A percentile compares a stretch with the other conserved stretches of the same genome.
Conservation (phyloP, 352 stramenopile genomes). For the Pythium guiyangense region DNA sequence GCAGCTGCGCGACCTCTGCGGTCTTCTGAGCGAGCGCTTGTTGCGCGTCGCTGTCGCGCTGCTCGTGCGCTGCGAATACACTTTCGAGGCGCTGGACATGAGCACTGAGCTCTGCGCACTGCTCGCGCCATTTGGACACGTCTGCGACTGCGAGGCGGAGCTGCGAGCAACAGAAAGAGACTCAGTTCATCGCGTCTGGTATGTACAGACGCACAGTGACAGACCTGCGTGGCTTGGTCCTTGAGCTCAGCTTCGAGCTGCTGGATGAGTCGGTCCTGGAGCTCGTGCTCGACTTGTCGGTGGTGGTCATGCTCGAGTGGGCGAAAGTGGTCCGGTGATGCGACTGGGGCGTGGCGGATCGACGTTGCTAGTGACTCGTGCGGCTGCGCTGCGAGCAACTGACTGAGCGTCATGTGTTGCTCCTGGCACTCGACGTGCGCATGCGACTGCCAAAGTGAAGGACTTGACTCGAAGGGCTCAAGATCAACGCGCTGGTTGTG, state of each 20-base stretch:
- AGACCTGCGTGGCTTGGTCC: slow-evolving; percentile 7
- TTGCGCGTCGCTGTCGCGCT: no score
- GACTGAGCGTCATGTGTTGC: no score
- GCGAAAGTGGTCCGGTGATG: no score
- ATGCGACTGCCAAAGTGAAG: neutral
- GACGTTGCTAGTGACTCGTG: no score
- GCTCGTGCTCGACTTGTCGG: no score
- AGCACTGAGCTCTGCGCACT: slow-evolving; percentile 12
- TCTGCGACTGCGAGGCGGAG: slow-evolving; percentile 11
- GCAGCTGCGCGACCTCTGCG: no score
- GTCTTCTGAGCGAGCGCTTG: no score
- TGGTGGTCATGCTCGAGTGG: no score
- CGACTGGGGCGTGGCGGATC: no score
- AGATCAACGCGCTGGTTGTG: neutral
- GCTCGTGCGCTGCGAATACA: no score
- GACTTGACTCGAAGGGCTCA: neutral
- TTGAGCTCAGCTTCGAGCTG: slow-evolving; percentile 10
- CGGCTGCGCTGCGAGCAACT: no score
- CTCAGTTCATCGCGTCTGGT: neutral
- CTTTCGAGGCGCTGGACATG: no score
- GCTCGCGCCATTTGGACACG: slow-evolving; percentile 17
- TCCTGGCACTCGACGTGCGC: neutral
- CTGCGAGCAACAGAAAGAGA: slow-evolving; percentile 1
- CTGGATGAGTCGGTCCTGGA: slow-evolving; percentile 1
- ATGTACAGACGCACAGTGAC: neutral